These are phyloP conservation scores for Pythium vanterpoolii DNA, from an alignment of 352 stramenopile species.

Conservation along the genomic window DNA sequence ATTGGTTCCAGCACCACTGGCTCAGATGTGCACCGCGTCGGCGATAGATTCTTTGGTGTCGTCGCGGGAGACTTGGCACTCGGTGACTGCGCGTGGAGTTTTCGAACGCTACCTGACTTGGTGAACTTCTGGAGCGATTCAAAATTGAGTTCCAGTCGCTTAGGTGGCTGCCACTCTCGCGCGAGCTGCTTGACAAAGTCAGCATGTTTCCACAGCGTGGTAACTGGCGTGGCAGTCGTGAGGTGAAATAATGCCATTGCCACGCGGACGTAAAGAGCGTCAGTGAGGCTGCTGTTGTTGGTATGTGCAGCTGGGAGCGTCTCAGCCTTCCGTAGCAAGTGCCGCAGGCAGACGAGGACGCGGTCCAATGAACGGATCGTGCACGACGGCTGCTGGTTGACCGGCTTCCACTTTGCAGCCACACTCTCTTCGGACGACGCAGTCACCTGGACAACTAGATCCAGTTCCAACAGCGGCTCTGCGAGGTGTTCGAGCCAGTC, in stretches of 20 bases:
- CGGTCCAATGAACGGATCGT: constrained; percentile 61
- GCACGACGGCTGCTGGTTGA: constrained; percentile 56
- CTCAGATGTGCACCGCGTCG: not conserved
- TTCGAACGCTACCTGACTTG: constrained; percentile 12
- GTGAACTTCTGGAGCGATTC: constrained; percentile 58
- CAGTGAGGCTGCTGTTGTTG: constrained; percentile 25
- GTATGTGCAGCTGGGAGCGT: constrained; percentile 1
- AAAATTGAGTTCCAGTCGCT: constrained; percentile 67
- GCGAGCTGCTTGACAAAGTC: constrained; percentile 47
- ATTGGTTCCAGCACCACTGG: constrained; percentile 1
- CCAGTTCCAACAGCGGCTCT: constrained; percentile 43
- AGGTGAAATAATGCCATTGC: constrained; percentile 73
- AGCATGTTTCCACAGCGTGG: constrained; percentile 21
- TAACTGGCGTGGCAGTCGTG: constrained; percentile 12
- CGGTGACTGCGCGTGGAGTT: not conserved
- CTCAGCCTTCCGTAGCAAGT: constrained; percentile 31
- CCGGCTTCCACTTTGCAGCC: constrained; percentile 28
- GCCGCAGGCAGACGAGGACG: constrained; percentile 43
- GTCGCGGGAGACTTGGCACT: not conserved
- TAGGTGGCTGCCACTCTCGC: constrained; percentile 54
- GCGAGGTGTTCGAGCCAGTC: constrained; percentile 80
- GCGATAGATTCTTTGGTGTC: not conserved
- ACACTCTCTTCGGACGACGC: constrained; percentile 4
- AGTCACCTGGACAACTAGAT: constrained; percentile 25
- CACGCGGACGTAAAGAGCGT: constrained; percentile 45